Conservation (phyloP, 2,329 filamentous ascomycete species). For the Cladophialophora bantiana region DNA sequence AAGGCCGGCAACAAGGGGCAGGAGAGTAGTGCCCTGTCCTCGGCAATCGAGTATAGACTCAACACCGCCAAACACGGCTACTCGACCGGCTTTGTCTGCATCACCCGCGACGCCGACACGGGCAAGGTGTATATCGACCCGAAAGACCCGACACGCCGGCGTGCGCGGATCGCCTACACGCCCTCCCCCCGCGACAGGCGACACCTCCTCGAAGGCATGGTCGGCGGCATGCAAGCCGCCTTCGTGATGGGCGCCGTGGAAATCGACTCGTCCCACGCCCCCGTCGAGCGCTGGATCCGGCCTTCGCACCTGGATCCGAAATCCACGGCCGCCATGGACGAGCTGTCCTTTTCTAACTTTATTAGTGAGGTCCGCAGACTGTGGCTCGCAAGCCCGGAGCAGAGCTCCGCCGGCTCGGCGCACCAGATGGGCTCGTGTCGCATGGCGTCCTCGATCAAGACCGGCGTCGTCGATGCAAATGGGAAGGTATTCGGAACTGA, state of each 20-base stretch:
- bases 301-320: constrained; percentile 2
- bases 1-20: neutral
- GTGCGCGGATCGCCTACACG: constrained; percentile 72
- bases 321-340: constrained; percentile 52
- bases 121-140: constrained; percentile 78
- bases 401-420: constrained; percentile 50
- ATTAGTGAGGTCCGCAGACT: constrained; percentile 55
- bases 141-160: constrained; percentile 71
- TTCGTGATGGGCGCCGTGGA: constrained; percentile 82
- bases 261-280: constrained; percentile 71
- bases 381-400: constrained; percentile 57
- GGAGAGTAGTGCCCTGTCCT: constrained; percentile 30
- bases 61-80: constrained; percentile 71
- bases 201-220: constrained; percentile 73
- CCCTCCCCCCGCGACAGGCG: constrained; percentile 74
- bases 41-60: constrained; percentile 75
- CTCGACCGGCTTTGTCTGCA: constrained; percentile 74
- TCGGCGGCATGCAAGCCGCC: constrained; percentile 76
- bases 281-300: constrained; percentile 69
- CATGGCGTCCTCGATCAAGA: constrained; percentile 52
- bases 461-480: constrained; percentile 54
- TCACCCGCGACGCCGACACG: constrained; percentile 77
- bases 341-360: constrained; percentile 61
- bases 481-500: constrained; percentile 57
- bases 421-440: constrained; percentile 61